Evolutionary conservation across 192 early-diverging fungal genomes (phyloP), one percentile per base, ranked within the genome.

Genomic region (Linnemannia exigua): DNA sequence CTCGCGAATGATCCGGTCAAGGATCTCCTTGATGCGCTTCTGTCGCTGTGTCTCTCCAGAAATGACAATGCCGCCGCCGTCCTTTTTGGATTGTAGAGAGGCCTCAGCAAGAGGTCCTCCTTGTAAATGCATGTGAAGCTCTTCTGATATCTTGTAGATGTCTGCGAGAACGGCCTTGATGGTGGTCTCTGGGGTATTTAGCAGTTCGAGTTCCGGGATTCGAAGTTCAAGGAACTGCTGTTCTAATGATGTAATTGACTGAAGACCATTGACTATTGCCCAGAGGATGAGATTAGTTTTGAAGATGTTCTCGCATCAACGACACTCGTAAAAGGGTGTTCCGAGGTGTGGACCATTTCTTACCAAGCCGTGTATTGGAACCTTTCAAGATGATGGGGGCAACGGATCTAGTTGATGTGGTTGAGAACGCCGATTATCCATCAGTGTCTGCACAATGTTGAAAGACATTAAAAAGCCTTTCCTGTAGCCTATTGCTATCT

Each of bases 101-200:
- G 76, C 79, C 66, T 87, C 80, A 0, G 90, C 82, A 35, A 92
- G 80, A 1, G 92, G 89, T 14, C 92, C 92, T 79, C 91, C 91
- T 77, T 93, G 91, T 58, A 93, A 82, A 81, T 93, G 91, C 75
- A 93, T 93, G 70, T 88, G 89, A 12, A 93, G 79, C 77, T 93
- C 92, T 36, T 92, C 92, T 70, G 88, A 89, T 31, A 93, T 85
- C 75, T 90, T 91, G 71, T 92, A 89, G 52, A 93, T 77, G 72
- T 88, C 88, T 22, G 86, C 84, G 5, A 93, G 78, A 4, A 84
- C 88, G 37, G 90, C 87, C 44, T 84, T 87, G 74, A 92, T 90
- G 12, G 90, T 82, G 61, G 90, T 89, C 48, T 93, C 92, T 17
- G 90, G 89, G 61, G 88, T 90, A 72, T 77, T 87, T 31, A 91